Evolutionary conservation across 768 basidiomycete genomes (phyloP).

Genomic region (Rhizopogon rudus): DNA sequence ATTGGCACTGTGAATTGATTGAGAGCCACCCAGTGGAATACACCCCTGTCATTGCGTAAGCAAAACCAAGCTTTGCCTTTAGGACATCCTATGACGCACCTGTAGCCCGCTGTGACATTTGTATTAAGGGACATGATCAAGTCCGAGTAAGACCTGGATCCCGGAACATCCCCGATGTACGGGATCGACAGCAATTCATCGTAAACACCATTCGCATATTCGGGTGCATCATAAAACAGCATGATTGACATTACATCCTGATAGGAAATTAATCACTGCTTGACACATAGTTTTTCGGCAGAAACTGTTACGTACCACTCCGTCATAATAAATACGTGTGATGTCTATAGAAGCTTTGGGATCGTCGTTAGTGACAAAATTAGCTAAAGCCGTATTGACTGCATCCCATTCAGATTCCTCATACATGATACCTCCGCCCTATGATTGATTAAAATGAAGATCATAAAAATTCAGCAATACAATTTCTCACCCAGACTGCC

Average conservation of each 20-base stretch:
- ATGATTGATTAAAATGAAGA: constrained; percentile 1
- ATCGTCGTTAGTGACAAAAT: constrained; percentile 18
- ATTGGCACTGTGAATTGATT: not conserved
- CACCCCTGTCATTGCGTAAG: not conserved
- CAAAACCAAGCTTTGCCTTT: not conserved
- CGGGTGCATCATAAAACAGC: constrained; percentile 54
- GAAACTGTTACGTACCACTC: constrained; percentile 23
- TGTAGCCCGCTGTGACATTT: constrained; percentile 5
- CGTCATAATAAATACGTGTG: constrained; percentile 20
- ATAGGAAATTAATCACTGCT: not conserved
- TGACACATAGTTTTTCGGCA: no score
- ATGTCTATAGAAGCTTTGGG: constrained; percentile 35
- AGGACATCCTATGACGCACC: not conserved
- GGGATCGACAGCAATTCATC: constrained; percentile 23
- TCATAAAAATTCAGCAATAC: constrained; percentile 19
- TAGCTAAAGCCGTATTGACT: constrained; percentile 19
- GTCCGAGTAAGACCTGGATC: constrained; percentile 18
- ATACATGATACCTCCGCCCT: constrained; percentile 47
- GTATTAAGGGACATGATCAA: constrained; percentile 16
- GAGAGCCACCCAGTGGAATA: not conserved
- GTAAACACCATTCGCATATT: constrained; percentile 21
- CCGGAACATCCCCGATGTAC: constrained; percentile 4
- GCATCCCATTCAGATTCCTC: constrained; percentile 9
- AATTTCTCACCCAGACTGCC: constrained; percentile 45
- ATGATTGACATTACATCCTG: constrained; percentile 23